These are phyloP conservation scores for Globisporangium ultimum DNA, from an alignment of 352 stramenopile species.

Conservation along the genomic window DNA sequence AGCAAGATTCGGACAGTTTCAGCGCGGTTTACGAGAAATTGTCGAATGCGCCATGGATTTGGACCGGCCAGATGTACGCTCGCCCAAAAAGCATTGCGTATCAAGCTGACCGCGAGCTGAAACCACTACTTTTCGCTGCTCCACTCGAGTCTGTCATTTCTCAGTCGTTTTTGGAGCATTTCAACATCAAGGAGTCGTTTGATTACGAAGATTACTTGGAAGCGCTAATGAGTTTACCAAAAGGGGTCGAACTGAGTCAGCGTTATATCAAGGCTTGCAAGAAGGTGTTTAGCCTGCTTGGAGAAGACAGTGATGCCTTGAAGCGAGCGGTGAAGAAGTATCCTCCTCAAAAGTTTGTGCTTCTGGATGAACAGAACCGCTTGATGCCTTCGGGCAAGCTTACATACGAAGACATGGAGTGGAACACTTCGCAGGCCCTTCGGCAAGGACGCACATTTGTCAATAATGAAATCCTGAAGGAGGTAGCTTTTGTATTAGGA, in stretches of 20 bases:
- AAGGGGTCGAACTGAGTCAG: constrained; percentile 18
- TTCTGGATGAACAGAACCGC: constrained; percentile 32
- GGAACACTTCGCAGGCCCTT: constrained; percentile 57
- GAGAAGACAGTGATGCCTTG: constrained; percentile 23
- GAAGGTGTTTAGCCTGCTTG: constrained; percentile 48
- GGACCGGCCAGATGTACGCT: constrained; percentile 60
- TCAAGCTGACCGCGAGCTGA: constrained; percentile 33
- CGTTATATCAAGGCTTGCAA: constrained; percentile 32
- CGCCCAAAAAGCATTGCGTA: constrained; percentile 51
- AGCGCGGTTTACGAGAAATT: constrained; percentile 36
- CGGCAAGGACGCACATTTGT: constrained; percentile 54
- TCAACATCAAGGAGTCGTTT: constrained; percentile 55
- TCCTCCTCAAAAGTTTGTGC: constrained; percentile 32
- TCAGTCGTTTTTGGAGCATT: constrained; percentile 47
- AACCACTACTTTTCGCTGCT: constrained; percentile 58
- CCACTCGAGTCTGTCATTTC: constrained; percentile 59
- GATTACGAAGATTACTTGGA: constrained; percentile 49
- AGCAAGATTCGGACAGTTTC: constrained; percentile 26
- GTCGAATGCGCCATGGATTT: constrained; percentile 53
- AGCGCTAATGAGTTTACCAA: constrained; percentile 42
- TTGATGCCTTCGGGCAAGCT: constrained; percentile 35
- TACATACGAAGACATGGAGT: constrained; percentile 76
- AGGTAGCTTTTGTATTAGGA: constrained; percentile 46
- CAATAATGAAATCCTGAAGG: constrained; percentile 34
- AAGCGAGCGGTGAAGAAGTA: constrained; percentile 23